Evolutionary conservation across 441 rosid species (phyloP), one percentile per base, ranked within the genome.

Genomic region (Populus hybrid): DNA sequence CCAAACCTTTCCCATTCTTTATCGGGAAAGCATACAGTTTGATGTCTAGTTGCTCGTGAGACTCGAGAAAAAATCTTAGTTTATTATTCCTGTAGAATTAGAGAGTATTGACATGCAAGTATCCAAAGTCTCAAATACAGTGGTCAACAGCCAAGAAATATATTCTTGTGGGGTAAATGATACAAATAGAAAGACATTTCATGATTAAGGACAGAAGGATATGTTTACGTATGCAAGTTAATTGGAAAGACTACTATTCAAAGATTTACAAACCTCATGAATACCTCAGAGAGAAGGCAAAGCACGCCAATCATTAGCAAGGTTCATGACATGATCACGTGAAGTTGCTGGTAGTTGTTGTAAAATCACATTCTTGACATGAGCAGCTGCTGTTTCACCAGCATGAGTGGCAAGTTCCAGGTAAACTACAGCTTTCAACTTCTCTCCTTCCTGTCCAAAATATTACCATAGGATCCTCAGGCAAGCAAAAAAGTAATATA

Each of bases 381-480:
- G 94, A 78, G 69, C 72, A 6, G 98, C 99, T 35, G 92, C 91
- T 3, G 83, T 82, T 85, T 91, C 95, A 2, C 99, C 98, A 71
- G 93, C 90, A 5, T 90, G 93, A 53, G 90, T 86, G 9, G 98
- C 99, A 24, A 95, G 95, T 81, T 95, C 99, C 65, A 95, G 87
- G 87, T 94, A 94, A 26, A 91, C 80, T 6, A 86, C 90, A 46
- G 99, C 88, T 84, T 92, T 89, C 89, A 87, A 72, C 93, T 88
- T 84, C 59, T 85, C 94, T 65, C 96, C 90, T 85, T 90, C 94
- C 99, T 93, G 91, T 82, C 75, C 35, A 84, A 64, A 75, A 63
- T 50, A 69, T 67, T 59, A 77, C 38, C 6, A 59, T 67, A 73
- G 35, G 71, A 73, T 46, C 23, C 75, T 16, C 75, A n/a, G 11